Conservation (phyloP, 2,329 filamentous ascomycete species). For the Fusarium begoniae region DNA sequence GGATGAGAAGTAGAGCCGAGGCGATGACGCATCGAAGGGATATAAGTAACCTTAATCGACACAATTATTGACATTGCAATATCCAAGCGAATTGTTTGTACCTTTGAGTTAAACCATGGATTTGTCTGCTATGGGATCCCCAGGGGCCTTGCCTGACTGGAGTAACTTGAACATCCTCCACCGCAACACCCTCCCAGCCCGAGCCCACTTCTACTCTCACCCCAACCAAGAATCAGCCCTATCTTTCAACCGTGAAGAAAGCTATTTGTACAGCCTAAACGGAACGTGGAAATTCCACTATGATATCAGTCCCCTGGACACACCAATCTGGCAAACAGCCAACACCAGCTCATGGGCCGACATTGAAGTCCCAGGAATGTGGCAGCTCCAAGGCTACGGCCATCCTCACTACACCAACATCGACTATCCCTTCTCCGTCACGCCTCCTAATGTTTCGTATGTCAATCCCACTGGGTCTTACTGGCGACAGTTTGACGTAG, state of each 20-base stretch:
- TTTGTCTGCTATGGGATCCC: conserved; percentile 1
- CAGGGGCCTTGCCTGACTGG: conserved; percentile 13
- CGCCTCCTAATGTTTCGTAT: conserved; percentile 70
- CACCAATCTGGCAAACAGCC: neutral
- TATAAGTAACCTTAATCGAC: neutral
- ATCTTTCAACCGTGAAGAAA: neutral
- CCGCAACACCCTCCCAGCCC: conserved; percentile 3
- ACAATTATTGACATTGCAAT: accelerated
- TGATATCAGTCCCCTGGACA: conserved; percentile 5
- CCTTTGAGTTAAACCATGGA: neutral
- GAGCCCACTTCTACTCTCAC: conserved; percentile 28
- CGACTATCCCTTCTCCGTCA: conserved; percentile 72
- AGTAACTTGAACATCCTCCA: conserved; percentile 6
- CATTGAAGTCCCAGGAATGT: conserved; percentile 72
- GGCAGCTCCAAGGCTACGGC: conserved; percentile 76
- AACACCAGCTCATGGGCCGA: conserved; percentile 39
- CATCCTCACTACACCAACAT: conserved; percentile 76
- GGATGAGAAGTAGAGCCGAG: neutral
- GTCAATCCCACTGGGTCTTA: conserved; percentile 75
- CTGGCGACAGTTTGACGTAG: conserved; percentile 63
- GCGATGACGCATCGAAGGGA: neutral
- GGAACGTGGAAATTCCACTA: conserved; percentile 29
- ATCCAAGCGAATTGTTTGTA: accelerated
- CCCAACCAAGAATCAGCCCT: neutral
- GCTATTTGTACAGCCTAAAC: conserved; percentile 1